These are phyloP conservation scores for Tritrichomonas musculus DNA, from an alignment of 208 protist genomes.

Conservation along the genomic window DNA sequence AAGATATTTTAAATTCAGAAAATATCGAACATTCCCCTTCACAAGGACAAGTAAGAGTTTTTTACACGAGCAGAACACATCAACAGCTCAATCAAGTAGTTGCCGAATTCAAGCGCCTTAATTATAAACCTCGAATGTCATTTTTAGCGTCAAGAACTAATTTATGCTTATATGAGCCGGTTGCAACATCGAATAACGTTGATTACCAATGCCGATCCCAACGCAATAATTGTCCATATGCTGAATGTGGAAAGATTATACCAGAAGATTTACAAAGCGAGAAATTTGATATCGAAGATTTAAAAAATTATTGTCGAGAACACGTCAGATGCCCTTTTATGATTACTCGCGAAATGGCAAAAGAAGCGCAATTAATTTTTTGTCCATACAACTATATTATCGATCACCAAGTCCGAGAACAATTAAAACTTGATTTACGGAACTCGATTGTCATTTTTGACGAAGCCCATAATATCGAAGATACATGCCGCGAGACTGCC, in stretches of 20 bases:
- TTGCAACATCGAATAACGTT: background rate
- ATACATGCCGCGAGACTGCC: background rate
- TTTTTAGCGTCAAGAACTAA: background rate
- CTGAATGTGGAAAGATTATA: background rate
- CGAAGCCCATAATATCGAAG: constrained; percentile 38
- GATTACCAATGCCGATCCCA: background rate
- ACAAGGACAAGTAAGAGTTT: background rate
- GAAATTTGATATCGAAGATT: constrained; percentile 18
- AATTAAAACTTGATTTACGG: background rate
- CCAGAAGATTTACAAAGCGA: no score
- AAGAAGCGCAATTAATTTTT: background rate
- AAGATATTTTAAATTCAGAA: no score
- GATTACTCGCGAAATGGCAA: background rate
- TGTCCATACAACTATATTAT: constrained; percentile 22
- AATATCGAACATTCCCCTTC: no score
- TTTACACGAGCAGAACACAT: constrained; percentile 8
- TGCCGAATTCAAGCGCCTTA: background rate
- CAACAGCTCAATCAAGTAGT: constrained; percentile 32
- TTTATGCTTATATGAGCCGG: background rate
- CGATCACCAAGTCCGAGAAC: background rate
- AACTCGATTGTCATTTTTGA: background rate
- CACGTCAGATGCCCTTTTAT: background rate
- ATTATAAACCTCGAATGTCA: background rate
- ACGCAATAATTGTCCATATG: background rate
- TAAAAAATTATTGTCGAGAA: background rate